Percentiles rank a stretch among this genome's conserved stretches.
Conservation (phyloP, 768 basidiomycete species). For the Mrakia gelida region DNA sequence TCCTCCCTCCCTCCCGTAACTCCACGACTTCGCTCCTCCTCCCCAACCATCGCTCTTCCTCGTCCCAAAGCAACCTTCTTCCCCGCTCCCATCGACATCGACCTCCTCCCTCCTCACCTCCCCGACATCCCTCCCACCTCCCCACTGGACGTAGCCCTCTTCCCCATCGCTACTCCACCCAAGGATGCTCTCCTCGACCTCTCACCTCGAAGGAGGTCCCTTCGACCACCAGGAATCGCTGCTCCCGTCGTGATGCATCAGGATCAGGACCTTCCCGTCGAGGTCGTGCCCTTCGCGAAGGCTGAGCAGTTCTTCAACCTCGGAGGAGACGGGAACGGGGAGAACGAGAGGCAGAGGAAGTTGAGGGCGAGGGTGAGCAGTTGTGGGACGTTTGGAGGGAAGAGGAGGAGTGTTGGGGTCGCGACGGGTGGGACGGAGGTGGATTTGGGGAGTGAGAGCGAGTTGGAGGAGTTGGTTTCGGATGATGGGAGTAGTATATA, state of each 20-base stretch:
- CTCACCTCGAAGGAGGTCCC: neutral
- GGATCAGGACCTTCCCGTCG: neutral
- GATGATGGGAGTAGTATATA: neutral
- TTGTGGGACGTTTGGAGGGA: constrained; percentile 4
- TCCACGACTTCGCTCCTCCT: neutral
- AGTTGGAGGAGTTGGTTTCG: neutral
- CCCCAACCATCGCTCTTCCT: neutral
- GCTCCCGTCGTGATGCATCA: neutral
- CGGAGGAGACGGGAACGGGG: neutral
- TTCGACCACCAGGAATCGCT: constrained; percentile 4
- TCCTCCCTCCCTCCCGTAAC: neutral
- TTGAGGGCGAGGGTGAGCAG: neutral
- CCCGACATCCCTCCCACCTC: neutral
- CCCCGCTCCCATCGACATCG: neutral
- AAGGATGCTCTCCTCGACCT: constrained; percentile 1
- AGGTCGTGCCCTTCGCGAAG: neutral
- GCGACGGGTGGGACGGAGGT: neutral
- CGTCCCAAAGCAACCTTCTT: neutral
- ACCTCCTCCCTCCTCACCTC: neutral
- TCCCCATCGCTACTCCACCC: neutral
- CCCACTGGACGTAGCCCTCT: neutral
- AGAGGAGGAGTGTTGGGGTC: neutral
- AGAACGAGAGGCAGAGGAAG: neutral
- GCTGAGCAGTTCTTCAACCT: neutral
- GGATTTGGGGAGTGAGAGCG: neutral